Evolutionary conservation across 768 basidiomycete species (phyloP), one percentile per base, ranked within the genome.

Genomic region (Trichaptum fuscoviolaceum): DNA sequence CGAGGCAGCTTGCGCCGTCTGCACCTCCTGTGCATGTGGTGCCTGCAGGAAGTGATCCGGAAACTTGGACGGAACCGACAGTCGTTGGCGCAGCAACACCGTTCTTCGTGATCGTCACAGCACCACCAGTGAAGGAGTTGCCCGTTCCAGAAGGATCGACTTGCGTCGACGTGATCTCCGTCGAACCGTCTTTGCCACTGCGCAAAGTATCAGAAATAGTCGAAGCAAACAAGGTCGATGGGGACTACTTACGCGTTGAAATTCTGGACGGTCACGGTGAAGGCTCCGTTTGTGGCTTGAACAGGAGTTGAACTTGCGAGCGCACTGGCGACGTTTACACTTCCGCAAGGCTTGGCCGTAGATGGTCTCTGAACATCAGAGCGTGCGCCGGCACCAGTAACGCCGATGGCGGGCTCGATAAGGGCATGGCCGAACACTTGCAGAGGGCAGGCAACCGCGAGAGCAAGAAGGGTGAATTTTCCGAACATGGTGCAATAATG

Each of bases 21-120:
- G 73, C 35, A 42, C 85, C 86, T 65, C 85, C 85, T 15, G 81
- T 77, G 73, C 86, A 87, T 64, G 73, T 80, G 4, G 81, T 84
- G 24, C 79, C 80, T 24, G 81, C 73, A 2, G 86, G 84, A 30
- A 87, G 76, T 65, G 77, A 68, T 59, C 80, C 84, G 0, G 74
- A 73, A 63, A 87, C 71, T 66, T 75, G 71, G 66, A 83, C 76
- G 30, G 82, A 77, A 35, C 79, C 78, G 20, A 73, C 70, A 20
- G 35, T 66, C 5, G 66, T 73, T 15, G 85, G 84, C 18, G 72
- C 73, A n/a, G 75, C 72, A 64, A 79, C 75, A 36, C 85, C 85
- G 68, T 87, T 86, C 66, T 72, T 77, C 10, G 78, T 71, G 26
- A 85, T 76, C 0, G 76, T 79, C 0, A 81, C 80, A 6, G 76